Evolutionary conservation across 1,284 basidiomycete genomes (phyloP).

Genomic region (Fomitopsis palustris): DNA sequence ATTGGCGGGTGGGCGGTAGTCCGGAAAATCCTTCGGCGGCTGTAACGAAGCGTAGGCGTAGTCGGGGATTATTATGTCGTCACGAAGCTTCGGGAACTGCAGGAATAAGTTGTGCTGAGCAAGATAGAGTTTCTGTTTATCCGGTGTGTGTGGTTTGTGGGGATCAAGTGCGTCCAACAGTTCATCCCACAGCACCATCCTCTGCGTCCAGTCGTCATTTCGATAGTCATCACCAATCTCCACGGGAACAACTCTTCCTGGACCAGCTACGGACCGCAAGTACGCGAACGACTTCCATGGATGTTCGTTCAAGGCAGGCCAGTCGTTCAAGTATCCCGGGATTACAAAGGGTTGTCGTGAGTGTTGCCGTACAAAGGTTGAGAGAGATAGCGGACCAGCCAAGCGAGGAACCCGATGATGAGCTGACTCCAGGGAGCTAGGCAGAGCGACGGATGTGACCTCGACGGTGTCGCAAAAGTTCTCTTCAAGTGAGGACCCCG

Average conservation of each 20-base stretch:
- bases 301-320: conserved; percentile 68
- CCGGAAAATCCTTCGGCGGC: conserved; percentile 39
- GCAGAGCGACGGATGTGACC: neutral
- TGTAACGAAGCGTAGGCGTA: conserved; percentile 77
- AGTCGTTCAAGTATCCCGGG: conserved; percentile 53
- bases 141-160: conserved; percentile 7
- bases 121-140: conserved; percentile 63
- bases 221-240: conserved; percentile 89
- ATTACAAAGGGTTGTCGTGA: conserved; percentile 71
- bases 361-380: conserved; percentile 39
- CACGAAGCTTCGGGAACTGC: conserved; percentile 78
- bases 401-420: conserved; percentile 32
- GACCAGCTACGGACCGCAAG: conserved; percentile 64
- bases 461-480: conserved; percentile 7
- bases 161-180: conserved; percentile 57
- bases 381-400: conserved; percentile 49
- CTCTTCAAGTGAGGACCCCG: neutral
- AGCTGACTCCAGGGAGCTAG: conserved; percentile 5
- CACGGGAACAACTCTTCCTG: conserved; percentile 84
- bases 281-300: conserved; percentile 73
- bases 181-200: conserved; percentile 73
- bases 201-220: conserved; percentile 78
- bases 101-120: conserved; percentile 86
- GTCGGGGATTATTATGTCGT: conserved; percentile 82
- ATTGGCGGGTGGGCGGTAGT: conserved; percentile 65